phyloP scores from a whole-genome alignment of 805 yeast species.

The Sungouiozyma intestinalis region DNA sequence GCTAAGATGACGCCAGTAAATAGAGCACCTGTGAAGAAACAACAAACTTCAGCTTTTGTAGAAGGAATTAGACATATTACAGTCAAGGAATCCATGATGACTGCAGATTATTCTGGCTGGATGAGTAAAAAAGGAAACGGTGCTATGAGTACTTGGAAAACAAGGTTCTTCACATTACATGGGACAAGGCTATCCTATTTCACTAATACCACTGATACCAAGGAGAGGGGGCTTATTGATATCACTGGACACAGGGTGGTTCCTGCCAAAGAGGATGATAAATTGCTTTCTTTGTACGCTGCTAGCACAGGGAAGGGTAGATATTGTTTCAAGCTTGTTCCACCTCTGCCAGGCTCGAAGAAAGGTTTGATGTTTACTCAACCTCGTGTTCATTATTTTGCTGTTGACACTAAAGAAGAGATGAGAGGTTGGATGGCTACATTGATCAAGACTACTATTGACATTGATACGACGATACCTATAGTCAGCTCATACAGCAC shows the following conservation, averaged over 20 bases:
- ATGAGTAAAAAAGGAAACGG: slow-evolving; percentile 86
- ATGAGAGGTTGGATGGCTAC: slow-evolving; percentile 95
- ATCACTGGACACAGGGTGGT: slow-evolving; percentile 89
- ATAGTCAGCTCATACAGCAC: slow-evolving; percentile 87
- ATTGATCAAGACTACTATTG: slow-evolving; percentile 90
- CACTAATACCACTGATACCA: slow-evolving; percentile 61
- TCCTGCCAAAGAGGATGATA: slow-evolving; percentile 77
- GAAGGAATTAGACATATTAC: slow-evolving; percentile 77
- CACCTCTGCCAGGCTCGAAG: slow-evolving; percentile 95
- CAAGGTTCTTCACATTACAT: slow-evolving; percentile 72
- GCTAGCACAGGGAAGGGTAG: slow-evolving; percentile 93
- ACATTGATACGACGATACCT: slow-evolving; percentile 85
- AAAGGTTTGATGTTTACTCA: slow-evolving; percentile 95
- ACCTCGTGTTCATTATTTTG: slow-evolving; percentile 91
- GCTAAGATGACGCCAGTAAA: slow-evolving; percentile 38
- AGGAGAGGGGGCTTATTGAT: slow-evolving; percentile 89
- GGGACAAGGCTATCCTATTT: slow-evolving; percentile 91
- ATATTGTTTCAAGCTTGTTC: slow-evolving; percentile 81
- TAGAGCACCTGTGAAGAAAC: slow-evolving; percentile 38
- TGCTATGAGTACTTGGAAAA: slow-evolving; percentile 85
- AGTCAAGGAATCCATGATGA: slow-evolving; percentile 66
- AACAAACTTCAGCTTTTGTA: slow-evolving; percentile 66
- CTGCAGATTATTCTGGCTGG: slow-evolving; percentile 84
- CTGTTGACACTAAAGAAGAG: slow-evolving; percentile 83
- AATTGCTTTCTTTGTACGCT: slow-evolving; percentile 75